Evolutionary conservation across 2,329 filamentous ascomycete genomes (phyloP).

Genomic region (Grosmannia penicillata): DNA sequence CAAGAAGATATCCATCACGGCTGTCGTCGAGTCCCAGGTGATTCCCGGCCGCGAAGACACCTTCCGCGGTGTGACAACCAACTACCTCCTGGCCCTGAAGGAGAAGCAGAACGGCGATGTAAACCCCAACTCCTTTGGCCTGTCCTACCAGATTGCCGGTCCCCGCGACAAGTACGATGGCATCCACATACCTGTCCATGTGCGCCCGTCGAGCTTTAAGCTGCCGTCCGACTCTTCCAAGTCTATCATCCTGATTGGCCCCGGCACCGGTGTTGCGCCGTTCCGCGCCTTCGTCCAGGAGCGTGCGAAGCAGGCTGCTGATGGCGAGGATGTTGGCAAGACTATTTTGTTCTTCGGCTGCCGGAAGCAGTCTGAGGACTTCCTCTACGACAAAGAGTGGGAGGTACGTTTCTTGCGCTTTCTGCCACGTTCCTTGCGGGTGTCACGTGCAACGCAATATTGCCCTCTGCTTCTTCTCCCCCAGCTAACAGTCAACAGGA

Average conservation of each 20-base stretch:
- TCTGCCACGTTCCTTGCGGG: no score
- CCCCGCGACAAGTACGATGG: constrained; percentile 96
- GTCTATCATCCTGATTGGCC: constrained; percentile 90
- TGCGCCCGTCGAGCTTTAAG: constrained; percentile 98
- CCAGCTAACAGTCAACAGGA: constrained; percentile 35
- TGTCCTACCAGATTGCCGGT: constrained; percentile 75
- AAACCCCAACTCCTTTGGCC: constrained; percentile 64
- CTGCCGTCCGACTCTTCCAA: constrained; percentile 88
- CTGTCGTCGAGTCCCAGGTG: constrained; percentile 73
- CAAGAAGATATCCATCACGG: constrained; percentile 88
- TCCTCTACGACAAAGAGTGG: constrained; percentile 85
- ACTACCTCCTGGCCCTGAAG: constrained; percentile 89
- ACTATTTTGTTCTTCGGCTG: constrained; percentile 94
- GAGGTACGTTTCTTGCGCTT: constrained; percentile 45
- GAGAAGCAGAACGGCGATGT: constrained; percentile 90
- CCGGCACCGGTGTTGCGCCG: constrained; percentile 89
- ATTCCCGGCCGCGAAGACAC: constrained; percentile 62
- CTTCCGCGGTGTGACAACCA: constrained; percentile 90
- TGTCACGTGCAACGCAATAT: no score
- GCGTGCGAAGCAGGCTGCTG: constrained; percentile 65
- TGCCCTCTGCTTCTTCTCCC: background rate
- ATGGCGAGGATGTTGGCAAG: constrained; percentile 70
- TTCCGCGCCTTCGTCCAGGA: constrained; percentile 95
- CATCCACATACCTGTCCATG: constrained; percentile 85
- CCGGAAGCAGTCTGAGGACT: constrained; percentile 76